Evolutionary conservation across 164 flowering plant species (phyloP).

Genomic region (Umbellularia californica): DNA sequence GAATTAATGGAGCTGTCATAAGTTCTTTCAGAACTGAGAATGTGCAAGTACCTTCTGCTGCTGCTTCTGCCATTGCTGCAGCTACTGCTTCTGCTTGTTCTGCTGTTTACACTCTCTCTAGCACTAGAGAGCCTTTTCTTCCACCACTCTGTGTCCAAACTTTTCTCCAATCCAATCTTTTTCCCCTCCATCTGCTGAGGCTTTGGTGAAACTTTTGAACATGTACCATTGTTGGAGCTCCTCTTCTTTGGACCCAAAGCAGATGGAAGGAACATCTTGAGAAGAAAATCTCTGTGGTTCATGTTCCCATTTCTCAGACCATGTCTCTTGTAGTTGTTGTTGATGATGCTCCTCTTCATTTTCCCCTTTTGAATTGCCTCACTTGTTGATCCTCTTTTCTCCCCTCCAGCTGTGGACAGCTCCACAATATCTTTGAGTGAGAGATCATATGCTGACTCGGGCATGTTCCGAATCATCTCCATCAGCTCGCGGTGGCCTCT

Average conservation of each 20-base stretch:
- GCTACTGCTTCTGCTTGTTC: slow-evolving; percentile 10
- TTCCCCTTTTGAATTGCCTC: slow-evolving; percentile 17
- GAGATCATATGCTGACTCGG: slow-evolving; percentile 70
- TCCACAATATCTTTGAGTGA: slow-evolving; percentile 70
- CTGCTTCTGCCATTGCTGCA: slow-evolving; percentile 15
- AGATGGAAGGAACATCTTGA: slow-evolving; percentile 53
- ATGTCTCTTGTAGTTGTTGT: not conserved
- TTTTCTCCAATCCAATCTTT: slow-evolving; percentile 6
- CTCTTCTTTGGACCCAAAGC: slow-evolving; percentile 30
- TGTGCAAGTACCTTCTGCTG: slow-evolving; percentile 14
- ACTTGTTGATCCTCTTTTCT: slow-evolving; percentile 7
- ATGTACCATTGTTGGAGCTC: slow-evolving; percentile 5
- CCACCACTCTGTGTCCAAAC: slow-evolving; percentile 35
- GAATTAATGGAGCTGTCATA: too few species aligned
- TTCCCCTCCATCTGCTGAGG: slow-evolving; percentile 21
- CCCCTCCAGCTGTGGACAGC: not conserved
- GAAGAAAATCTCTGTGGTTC: slow-evolving; percentile 38
- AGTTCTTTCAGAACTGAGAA: too few species aligned
- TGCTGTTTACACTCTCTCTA: slow-evolving; percentile 12
- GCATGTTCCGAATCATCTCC: slow-evolving; percentile 65
- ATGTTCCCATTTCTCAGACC: slow-evolving; percentile 33
- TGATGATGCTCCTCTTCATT: slow-evolving; percentile 8
- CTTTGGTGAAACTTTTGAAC: slow-evolving; percentile 30
- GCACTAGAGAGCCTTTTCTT: slow-evolving; percentile 21
- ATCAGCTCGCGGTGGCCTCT: slow-evolving; percentile 60